These are phyloP conservation scores for Geotrichum citri-aurantii DNA, from an alignment of 1,139 yeast genomes.

Conservation along the genomic window DNA sequence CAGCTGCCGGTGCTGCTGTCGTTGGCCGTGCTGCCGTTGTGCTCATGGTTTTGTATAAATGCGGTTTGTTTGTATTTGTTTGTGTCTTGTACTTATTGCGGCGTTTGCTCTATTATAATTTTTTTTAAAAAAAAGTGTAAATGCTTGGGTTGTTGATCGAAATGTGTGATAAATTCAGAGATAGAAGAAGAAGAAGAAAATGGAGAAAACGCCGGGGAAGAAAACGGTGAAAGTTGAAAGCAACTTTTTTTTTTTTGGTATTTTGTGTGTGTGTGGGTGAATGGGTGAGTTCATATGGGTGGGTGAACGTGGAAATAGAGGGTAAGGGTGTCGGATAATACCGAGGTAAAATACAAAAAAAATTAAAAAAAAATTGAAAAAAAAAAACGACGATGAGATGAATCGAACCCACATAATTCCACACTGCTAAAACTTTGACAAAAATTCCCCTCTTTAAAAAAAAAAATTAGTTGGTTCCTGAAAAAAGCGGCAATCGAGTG, in stretches of 20 bases:
- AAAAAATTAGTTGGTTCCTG: too few species aligned
- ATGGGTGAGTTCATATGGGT: too few species aligned
- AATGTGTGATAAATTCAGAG: too few species aligned
- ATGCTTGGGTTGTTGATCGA: neutral
- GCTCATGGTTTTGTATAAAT: constrained; percentile 11
- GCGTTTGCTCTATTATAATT: neutral
- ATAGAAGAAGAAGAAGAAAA: neutral
- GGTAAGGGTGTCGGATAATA: neutral
- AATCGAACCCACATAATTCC: too few species aligned
- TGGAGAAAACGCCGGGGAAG: constrained; percentile 8
- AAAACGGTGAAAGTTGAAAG: neutral
- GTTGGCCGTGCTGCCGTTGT: constrained; percentile 7
- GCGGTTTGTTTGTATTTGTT: neutral
- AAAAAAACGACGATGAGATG: neutral
- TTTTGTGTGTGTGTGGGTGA: too few species aligned
- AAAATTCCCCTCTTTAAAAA: too few species aligned
- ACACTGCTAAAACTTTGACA: too few species aligned
- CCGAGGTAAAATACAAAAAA: neutral
- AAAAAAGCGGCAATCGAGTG: too few species aligned
- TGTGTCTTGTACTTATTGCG: neutral
- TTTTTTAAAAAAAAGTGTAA: neutral
- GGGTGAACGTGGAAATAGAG: neutral
- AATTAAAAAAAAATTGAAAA: neutral
- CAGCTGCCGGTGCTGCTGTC: constrained; percentile 2
- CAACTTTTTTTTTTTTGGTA: neutral